phyloP scores from a whole-genome alignment of 805 yeast species.

The Kluyveromyces nonfermentans region DNA sequence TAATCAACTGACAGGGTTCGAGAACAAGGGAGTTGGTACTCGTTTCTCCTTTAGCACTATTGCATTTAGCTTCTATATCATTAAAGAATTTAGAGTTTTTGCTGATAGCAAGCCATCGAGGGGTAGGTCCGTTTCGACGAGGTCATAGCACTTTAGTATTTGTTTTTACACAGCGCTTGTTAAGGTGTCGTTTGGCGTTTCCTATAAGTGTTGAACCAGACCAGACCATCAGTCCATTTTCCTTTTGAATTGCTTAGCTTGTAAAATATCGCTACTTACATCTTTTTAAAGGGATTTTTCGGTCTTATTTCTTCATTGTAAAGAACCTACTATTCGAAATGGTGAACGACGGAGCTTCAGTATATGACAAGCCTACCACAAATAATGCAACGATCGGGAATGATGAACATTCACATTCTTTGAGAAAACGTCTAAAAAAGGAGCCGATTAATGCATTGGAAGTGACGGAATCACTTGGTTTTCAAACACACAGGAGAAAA shows the following conservation, averaged over 20 bases:
- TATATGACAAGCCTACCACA: background rate
- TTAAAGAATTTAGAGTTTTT: background rate
- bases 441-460: conserved; percentile 30
- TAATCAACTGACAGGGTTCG: background rate
- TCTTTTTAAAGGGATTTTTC: background rate
- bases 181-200: background rate
- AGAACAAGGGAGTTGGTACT: background rate
- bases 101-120: background rate
- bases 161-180: background rate
- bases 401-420: background rate
- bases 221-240: background rate
- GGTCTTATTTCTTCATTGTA: background rate
- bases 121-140: background rate
- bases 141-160: background rate
- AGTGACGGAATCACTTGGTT: conserved; percentile 64
- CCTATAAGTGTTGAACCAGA: background rate
- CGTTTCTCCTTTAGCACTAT: background rate
- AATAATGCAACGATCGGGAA: background rate
- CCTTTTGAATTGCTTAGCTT: background rate
- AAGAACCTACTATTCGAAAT: background rate
- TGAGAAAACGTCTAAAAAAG: background rate
- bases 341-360: background rate
- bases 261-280: background rate
- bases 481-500: conserved; percentile 58
- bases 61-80: background rate